Evolutionary conservation across 73 alveolate species (phyloP).

Genomic region (Stentor roeselii): DNA sequence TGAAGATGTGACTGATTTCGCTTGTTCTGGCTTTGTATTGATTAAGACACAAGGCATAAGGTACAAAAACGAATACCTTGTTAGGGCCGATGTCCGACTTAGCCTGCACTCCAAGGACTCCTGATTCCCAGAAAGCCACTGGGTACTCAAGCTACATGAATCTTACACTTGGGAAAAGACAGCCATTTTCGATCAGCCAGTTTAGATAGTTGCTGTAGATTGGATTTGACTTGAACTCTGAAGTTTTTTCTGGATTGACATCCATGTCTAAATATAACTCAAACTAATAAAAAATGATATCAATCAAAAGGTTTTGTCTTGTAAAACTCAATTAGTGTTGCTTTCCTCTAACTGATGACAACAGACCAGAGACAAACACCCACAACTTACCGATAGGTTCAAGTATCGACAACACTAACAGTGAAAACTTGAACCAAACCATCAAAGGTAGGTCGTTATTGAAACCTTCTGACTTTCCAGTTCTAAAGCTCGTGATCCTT

Average conservation of each 20-base stretch:
- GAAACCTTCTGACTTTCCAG: too few relatives aligned
- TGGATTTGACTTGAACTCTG: neutral
- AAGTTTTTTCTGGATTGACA: neutral
- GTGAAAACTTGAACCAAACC: too few relatives aligned
- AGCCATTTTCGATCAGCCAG: slow-evolving; percentile 5
- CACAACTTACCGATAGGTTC: too few relatives aligned
- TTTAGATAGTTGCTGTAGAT: neutral
- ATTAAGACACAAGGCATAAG: neutral
- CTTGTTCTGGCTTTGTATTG: neutral
- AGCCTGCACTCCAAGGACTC: neutral
- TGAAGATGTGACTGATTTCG: neutral
- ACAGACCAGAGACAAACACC: too few relatives aligned
- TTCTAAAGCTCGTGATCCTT: too few relatives aligned
- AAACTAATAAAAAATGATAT: too few relatives aligned
- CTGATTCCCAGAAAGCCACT: slow-evolving; percentile 3
- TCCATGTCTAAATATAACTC: too few relatives aligned
- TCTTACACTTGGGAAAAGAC: slow-evolving; percentile 1
- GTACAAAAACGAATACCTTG: slow-evolving; percentile 9
- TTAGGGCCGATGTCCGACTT: slow-evolving; percentile 2
- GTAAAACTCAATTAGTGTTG: too few relatives aligned
- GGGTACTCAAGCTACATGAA: slow-evolving; percentile 15
- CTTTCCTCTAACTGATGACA: too few relatives aligned
- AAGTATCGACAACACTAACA: too few relatives aligned
- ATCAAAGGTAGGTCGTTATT: too few relatives aligned
- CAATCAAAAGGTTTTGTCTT: too few relatives aligned